These are phyloP conservation scores for Triticum turgidum DNA, from an alignment of 176 grass and related monocot species.

Conservation along the genomic window DNA sequence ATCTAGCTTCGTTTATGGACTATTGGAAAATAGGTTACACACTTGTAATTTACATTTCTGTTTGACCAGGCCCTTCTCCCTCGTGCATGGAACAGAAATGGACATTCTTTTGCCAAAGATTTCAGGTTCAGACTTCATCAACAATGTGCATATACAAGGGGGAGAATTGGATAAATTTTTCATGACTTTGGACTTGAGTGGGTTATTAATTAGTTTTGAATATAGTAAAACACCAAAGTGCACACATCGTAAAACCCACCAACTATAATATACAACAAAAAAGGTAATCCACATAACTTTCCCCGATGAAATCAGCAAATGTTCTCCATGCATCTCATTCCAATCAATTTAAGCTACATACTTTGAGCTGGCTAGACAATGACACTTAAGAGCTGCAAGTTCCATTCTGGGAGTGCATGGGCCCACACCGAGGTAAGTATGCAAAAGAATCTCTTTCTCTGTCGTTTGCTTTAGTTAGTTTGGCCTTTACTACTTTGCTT, in stretches of 20 bases:
- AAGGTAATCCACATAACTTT: neutral
- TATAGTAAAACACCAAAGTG: neutral
- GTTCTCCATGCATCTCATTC: neutral
- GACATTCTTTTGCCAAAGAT: neutral
- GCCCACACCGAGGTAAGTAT: neutral
- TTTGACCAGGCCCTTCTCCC: neutral
- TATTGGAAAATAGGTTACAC: neutral
- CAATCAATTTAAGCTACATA: neutral
- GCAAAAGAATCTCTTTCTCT: neutral
- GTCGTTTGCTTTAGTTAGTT: neutral
- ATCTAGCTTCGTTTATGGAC: neutral
- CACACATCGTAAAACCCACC: neutral
- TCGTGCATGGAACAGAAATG: neutral
- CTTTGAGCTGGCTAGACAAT: neutral
- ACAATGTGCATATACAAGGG: neutral
- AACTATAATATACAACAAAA: neutral
- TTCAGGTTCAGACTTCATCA: neutral
- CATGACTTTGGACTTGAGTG: neutral
- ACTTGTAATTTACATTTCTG: no score
- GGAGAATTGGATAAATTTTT: neutral
- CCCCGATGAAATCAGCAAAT: neutral
- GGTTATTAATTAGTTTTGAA: neutral
- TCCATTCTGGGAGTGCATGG: neutral
- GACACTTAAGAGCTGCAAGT: neutral
- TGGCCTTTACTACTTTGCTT: neutral